Base-by-base conservation (phyloP, 306 rosid genomes). In the Vigna trinervia region DNA sequence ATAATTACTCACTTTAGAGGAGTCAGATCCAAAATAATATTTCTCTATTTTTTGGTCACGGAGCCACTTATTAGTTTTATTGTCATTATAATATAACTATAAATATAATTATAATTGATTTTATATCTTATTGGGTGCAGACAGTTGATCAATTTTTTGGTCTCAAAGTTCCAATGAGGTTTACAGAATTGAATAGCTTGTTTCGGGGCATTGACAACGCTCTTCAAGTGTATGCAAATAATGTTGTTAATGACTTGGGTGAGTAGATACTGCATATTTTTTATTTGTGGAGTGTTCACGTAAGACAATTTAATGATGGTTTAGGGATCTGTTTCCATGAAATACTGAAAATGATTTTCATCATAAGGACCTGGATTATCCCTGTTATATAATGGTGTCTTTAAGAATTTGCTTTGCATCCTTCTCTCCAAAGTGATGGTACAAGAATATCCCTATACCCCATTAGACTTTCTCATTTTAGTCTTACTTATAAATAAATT, bases 121-220 rank as follows among this genome's bases (percentile, higher is more conserved):
- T 62, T 15, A 76, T 45, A 66, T 79, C 52, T 71, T 74, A 68
- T 69, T 77, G 69, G 38, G 30, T 86, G 93, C 97, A 95, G 99
- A 92, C 97, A 0, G 94, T 92, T 62, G 99, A 95, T 84, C 99
- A 95, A 69, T 95, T 95, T 85, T 95, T 95, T 52, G 90, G 85
- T 74, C 92, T 90, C 53, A 93, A 95, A 85, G 99, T 95, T 81
- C 99, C 99, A 54, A 95, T 95, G 99, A 85, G 99, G 84, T 74
- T 90, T 82, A 76, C 97, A 71, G 99, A 95, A 80, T 75, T 95
- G 85, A 92, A 78, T 84, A 76, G 96, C 84, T 80, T 95, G 88
- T 89, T 90, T 80, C 97, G 99, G 32, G 99, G 99, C 69, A 87
- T 95, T 4, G 99, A 95, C 87, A 95, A 95, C 87, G 97, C 94